Base-by-base conservation (phyloP, 1,284 basidiomycete genomes). In the Papiliotrema flavescens region DNA sequence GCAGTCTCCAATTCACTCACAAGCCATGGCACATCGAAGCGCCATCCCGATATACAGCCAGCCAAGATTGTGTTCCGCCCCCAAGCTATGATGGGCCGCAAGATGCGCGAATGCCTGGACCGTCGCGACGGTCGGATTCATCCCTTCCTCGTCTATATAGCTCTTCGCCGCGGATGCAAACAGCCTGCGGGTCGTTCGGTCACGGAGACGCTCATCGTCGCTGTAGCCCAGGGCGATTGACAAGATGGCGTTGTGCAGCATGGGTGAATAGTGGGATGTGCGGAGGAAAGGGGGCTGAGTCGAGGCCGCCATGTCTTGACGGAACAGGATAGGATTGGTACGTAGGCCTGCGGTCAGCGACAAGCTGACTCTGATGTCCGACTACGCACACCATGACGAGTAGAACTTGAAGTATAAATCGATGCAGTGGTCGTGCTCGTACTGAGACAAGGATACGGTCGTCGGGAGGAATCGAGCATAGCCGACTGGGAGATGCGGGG, bases 161-260 rank as follows among this genome's bases (percentile, higher is more conserved):
- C 75, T 77, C 70, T 84, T 85, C 1, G 85, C 84, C 52, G 78
- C 76, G 8, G 76, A 68, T 17, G 82, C 83, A 60, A 83, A 86
- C 24, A 74, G 70, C 47, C 76, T 72, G 9, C 84, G 76, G 0
- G 79, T 76, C 36, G 78, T 76, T 22, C 78, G 69, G 49, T 81
- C 77, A 17, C 80, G 76, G 36, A 85, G 75, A 26, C 68, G 61
- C 0, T 81, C 80, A 36, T 84, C 80, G 51, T 85, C 82, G 8
- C 83, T 81, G 62, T 83, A 85, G 0, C 82, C 80, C 1, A 81
- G 75, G 2, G 81, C 84, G 37, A 87, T 75, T 1, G 85, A 79
- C 11, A 88, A 73, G 0, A 86, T 75, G 1, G 84, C 79, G 61
- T 86, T 87, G 70, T 88, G 86, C 1, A 87, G 77, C 80, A 87